Conservation (phyloP, 1,284 basidiomycete species). For the Pterula multifida region DNA sequence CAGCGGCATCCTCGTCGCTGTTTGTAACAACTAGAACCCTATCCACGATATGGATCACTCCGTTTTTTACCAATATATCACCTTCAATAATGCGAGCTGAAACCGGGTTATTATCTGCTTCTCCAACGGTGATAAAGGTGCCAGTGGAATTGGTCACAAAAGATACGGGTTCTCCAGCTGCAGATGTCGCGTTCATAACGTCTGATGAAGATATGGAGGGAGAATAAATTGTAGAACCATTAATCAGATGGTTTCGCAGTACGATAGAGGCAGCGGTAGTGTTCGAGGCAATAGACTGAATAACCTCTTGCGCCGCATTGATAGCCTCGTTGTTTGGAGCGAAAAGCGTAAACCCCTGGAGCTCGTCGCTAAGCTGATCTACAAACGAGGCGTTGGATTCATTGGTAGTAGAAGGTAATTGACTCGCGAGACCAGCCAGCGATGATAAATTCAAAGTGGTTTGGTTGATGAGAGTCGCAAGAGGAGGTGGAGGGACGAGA, state of each 20-base stretch:
- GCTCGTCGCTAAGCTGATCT: constrained; percentile 26
- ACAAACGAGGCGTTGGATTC: constrained; percentile 14
- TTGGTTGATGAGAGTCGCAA: constrained; percentile 18
- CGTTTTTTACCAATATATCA: constrained; percentile 59
- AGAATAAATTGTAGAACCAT: constrained; percentile 60
- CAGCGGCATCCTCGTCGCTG: constrained; percentile 37
- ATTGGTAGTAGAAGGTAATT: constrained; percentile 8
- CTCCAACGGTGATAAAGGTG: constrained; percentile 42
- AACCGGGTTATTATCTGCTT: constrained; percentile 17
- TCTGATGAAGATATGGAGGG: constrained; percentile 24
- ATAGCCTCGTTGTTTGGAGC: constrained; percentile 49
- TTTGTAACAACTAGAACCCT: constrained; percentile 44
- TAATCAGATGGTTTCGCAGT: constrained; percentile 58
- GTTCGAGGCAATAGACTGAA: constrained; percentile 31
- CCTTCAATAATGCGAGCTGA: constrained; percentile 47
- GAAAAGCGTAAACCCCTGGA: constrained; percentile 60
- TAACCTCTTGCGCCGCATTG: constrained; percentile 19
- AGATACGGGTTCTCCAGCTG: constrained; percentile 44
- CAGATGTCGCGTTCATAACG: constrained; percentile 32
- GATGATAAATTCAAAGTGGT: constrained; percentile 30
- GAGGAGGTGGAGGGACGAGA: constrained; percentile 35
- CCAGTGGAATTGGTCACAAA: constrained; percentile 52
- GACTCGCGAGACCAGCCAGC: constrained; percentile 16
- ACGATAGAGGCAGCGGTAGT: constrained; percentile 29
- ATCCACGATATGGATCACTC: constrained; percentile 65